Conservation (phyloP, 2,329 filamentous ascomycete species). For the Botryotinia convoluta region DNA sequence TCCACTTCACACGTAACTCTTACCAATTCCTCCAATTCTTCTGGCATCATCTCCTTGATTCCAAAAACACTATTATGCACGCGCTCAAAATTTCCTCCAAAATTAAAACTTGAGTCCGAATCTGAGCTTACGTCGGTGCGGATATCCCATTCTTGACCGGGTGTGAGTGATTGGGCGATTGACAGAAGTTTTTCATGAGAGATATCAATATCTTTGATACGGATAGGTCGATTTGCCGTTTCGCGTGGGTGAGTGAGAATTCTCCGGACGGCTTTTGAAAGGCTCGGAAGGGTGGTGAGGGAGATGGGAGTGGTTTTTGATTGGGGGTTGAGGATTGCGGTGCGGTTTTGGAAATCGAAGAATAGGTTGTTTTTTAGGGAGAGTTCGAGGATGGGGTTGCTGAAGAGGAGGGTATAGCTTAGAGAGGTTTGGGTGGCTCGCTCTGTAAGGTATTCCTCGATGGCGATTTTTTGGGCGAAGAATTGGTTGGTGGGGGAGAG, state of each 20-base stretch:
- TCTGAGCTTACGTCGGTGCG: constrained; percentile 18
- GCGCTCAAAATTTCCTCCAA: constrained; percentile 40
- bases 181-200: constrained; percentile 31
- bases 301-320: neutral
- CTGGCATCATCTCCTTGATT: constrained; percentile 64
- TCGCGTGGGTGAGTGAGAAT: constrained; percentile 49
- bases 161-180: constrained; percentile 27
- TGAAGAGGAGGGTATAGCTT: constrained; percentile 21
- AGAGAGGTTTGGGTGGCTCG: constrained; percentile 38
- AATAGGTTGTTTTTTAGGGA: constrained; percentile 47
- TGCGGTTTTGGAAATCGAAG: constrained; percentile 42
- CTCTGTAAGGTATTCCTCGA: constrained; percentile 24
- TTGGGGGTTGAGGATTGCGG: neutral
- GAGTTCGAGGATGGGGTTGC: constrained; percentile 9
- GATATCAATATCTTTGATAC: constrained; percentile 46
- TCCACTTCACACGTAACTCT: neutral
- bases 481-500: neutral
- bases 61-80: constrained; percentile 56
- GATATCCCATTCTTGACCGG: constrained; percentile 29
- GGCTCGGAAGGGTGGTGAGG: neutral
- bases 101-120: constrained; percentile 25
- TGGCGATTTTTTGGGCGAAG: constrained; percentile 10
- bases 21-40: constrained; percentile 38
- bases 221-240: constrained; percentile 51
- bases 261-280: constrained; percentile 46